A percentile compares a stretch with the other conserved stretches of the same genome.
Conservation (phyloP, 768 basidiomycete genomes). For the Cyclocybe cylindracea region DNA sequence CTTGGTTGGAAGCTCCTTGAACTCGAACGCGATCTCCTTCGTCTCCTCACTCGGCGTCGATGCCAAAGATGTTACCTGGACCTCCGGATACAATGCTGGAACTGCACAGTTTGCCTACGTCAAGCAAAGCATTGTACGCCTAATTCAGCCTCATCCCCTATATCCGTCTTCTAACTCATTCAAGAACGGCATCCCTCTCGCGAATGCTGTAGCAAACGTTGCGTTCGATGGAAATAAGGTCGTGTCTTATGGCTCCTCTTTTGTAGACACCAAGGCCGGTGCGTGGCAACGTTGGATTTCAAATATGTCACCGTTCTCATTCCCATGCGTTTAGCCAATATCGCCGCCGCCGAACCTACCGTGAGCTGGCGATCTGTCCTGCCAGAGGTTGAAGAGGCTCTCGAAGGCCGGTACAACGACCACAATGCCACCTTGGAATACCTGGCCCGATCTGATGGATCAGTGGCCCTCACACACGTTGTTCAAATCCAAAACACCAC, state of each 20-base stretch:
- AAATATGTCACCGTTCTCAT: neutral
- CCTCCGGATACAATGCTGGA: conserved; percentile 18
- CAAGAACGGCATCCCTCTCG: conserved; percentile 32
- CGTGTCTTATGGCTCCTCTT: conserved; percentile 31
- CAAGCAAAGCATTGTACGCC: conserved; percentile 23
- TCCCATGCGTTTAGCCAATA: conserved; percentile 11
- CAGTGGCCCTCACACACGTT: conserved; percentile 41
- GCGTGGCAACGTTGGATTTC: conserved; percentile 23
- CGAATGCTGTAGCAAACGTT: conserved; percentile 37
- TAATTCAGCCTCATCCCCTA: neutral
- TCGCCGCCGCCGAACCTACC: conserved; percentile 34
- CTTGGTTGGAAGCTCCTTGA: conserved; percentile 5
- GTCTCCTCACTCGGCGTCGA: conserved; percentile 13
- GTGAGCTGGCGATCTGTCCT: conserved; percentile 36
- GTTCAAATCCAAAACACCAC: conserved; percentile 36
- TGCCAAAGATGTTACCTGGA: conserved; percentile 11
- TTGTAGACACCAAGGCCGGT: conserved; percentile 24
- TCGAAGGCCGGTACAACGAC: conserved; percentile 35
- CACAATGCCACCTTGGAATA: conserved; percentile 43
- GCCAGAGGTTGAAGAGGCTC: conserved; percentile 33
- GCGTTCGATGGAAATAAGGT: conserved; percentile 30
- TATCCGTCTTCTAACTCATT: neutral
- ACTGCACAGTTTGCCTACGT: conserved; percentile 21
- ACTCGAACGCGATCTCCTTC: conserved; percentile 16
- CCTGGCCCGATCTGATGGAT: conserved; percentile 40